Conservation (phyloP, 768 basidiomycete species). For the Leccinum ochraceum region DNA sequence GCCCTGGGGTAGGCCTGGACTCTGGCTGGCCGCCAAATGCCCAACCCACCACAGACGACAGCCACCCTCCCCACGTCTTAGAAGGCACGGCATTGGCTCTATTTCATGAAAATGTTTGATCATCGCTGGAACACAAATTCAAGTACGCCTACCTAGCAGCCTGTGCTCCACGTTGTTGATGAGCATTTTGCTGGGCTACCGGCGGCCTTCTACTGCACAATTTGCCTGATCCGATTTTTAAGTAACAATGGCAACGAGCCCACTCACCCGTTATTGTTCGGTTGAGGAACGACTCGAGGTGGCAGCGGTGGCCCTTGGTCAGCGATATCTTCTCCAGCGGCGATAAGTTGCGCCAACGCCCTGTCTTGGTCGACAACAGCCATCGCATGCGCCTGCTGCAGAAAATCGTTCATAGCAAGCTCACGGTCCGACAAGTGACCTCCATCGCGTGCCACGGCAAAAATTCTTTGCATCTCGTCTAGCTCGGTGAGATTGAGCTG, state of each 20-base stretch:
- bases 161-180: neutral
- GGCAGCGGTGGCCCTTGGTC: neutral
- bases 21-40: neutral
- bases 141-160: constrained; percentile 12
- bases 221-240: constrained; percentile 1
- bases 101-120: neutral
- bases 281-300: neutral
- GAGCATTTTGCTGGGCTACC: neutral
- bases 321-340: constrained; percentile 9
- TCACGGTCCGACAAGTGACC: constrained; percentile 24
- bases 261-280: constrained; percentile 4
- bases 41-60: constrained; percentile 15
- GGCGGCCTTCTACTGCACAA: constrained; percentile 6
- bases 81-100: constrained; percentile 1
- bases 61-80: constrained; percentile 23
- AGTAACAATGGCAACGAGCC: neutral
- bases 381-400: constrained; percentile 26
- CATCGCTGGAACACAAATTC: neutral
- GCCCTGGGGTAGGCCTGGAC: no score
- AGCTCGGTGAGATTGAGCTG: constrained; percentile 22
- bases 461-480: constrained; percentile 19
- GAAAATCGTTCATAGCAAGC: constrained; percentile 24
- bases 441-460: constrained; percentile 8
- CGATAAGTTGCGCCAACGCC: constrained; percentile 22
- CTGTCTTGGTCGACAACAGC: constrained; percentile 22